A percentile compares a stretch with the other conserved stretches of the same genome.
These are phyloP conservation scores for Lojkania enalia DNA, from an alignment of 2,329 filamentous ascomycete species.

Conservation along the genomic window DNA sequence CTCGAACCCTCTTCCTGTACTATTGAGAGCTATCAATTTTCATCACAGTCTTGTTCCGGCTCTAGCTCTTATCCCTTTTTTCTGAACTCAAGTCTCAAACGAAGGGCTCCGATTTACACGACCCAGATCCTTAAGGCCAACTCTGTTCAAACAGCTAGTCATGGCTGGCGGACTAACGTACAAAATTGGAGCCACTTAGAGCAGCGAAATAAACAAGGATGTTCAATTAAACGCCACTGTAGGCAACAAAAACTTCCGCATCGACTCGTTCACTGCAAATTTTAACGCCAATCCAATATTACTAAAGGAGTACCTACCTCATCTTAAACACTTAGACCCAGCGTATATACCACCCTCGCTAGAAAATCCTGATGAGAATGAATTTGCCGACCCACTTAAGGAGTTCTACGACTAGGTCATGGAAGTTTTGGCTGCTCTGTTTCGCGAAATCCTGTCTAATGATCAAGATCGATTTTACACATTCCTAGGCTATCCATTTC, in stretches of 20 bases:
- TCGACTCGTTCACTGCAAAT: conserved; percentile 19
- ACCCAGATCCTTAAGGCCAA: conserved; percentile 3
- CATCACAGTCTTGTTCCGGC: conserved; percentile 4
- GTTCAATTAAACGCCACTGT: conserved; percentile 20
- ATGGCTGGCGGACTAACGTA: conserved; percentile 41
- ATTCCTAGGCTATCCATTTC: conserved; percentile 17
- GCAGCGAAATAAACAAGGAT: conserved; percentile 17
- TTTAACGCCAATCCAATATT: conserved; percentile 17
- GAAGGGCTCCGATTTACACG: conserved; percentile 4
- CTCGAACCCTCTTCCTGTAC: conserved; percentile 4
- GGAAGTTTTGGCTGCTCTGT: conserved; percentile 17
- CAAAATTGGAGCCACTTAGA: conserved; percentile 16
- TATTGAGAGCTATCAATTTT: conserved; percentile 5
- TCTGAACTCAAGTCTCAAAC: conserved; percentile 4
- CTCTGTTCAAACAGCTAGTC: conserved; percentile 5
- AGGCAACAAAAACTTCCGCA: conserved; percentile 17
- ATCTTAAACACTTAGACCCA: conserved; percentile 20
- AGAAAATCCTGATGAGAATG: conserved; percentile 16
- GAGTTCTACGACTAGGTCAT: conserved; percentile 19
- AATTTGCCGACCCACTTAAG: conserved; percentile 17
- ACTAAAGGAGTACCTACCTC: conserved; percentile 20
- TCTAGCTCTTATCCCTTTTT: conserved; percentile 1
- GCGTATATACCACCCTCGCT: conserved; percentile 14
- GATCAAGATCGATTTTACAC: conserved; percentile 18
- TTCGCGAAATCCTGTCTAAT: conserved; percentile 16